Conservation (phyloP, 1,284 basidiomycete genomes). For the Porodaedalea pini region DNA sequence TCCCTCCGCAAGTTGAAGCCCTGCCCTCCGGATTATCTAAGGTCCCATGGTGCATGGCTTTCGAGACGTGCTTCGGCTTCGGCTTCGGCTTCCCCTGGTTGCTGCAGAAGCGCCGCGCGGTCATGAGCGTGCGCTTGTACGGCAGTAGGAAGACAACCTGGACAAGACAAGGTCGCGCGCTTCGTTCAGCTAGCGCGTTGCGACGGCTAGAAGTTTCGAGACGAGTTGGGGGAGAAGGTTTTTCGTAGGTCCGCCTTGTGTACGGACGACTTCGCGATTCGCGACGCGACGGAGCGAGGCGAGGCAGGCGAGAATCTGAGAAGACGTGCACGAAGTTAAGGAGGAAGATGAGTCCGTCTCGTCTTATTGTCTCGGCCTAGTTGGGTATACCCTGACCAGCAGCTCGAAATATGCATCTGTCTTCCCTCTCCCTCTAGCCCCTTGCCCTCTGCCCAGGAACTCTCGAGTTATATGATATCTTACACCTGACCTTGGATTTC, state of each 20-base stretch:
- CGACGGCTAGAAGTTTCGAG: no score
- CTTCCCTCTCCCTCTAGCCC: not conserved
- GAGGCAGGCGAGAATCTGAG: not conserved
- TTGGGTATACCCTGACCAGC: not conserved
- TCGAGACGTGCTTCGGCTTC: not conserved
- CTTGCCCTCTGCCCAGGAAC: not conserved
- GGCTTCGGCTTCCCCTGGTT: not conserved
- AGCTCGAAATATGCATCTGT: not conserved
- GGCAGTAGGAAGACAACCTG: no score
- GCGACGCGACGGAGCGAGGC: not conserved
- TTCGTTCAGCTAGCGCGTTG: no score
- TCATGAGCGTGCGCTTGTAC: no score
- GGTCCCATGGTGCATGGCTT: not conserved
- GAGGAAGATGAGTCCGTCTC: not conserved
- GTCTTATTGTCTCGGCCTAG: constrained; percentile 10
- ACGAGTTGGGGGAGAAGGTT: not conserved
- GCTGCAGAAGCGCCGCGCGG: not conserved
- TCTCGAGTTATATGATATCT: not conserved
- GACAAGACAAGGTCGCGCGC: no score
- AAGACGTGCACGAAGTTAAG: not conserved
- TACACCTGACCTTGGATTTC: not conserved
- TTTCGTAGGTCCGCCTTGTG: not conserved
- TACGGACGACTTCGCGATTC: not conserved
- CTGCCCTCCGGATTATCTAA: not conserved
- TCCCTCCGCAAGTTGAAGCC: no score